Evolutionary conservation across 2,329 filamentous ascomycete genomes (phyloP), one percentile per base, ranked within the genome.

Genomic region (Fusarium fracticaudum): DNA sequence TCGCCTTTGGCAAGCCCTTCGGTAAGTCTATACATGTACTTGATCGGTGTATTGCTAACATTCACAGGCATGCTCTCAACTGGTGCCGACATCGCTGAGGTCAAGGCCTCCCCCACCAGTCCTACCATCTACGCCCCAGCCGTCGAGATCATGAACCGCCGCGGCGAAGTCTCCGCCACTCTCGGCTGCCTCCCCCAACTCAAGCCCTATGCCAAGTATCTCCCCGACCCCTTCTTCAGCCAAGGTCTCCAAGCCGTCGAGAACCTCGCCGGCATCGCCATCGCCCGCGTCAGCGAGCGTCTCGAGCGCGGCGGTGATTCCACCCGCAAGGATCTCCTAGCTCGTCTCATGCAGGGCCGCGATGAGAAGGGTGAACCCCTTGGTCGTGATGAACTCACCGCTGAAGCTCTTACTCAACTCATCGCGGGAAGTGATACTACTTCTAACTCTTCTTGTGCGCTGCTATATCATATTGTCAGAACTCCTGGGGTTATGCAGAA

Each of bases 131-230:
- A 92, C 77, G 93, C 92, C 0, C 89, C 92, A 2, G 95, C 95
- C n/a, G 94, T 97, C 66, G 91, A 98, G 83, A 95, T 97, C 17
- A 87, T 98, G 73, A 98, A 98, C 84, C 90, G 95, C 17, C 89
- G 95, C 44, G 95, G 95, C 60, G 95, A 98, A 80, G 94, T 98
- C 33, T 95, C 92, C 6, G 93, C 91, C 14, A 91, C 94, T 0
- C 87, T 98, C 3, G 95, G 95, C 8, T 93, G 90, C 77, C 85
- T 92, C 64, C 94, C 95, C 0, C 83, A 85, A 69, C 85, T 98
- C 45, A 96, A 93, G 82, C 93, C 94, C 1, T 97, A 90, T 75
- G 95, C 94, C 35, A 91, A 90, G 77, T 95, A 92, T 81, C 84
- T 97, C 14, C 94, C 94, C 0, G 94, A 97, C 77, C 88, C 91